Percentiles rank a stretch among this genome's conserved stretches.
Evolutionary conservation across 805 yeast genomes (phyloP).

Genomic region (Spathaspora passalidarum): DNA sequence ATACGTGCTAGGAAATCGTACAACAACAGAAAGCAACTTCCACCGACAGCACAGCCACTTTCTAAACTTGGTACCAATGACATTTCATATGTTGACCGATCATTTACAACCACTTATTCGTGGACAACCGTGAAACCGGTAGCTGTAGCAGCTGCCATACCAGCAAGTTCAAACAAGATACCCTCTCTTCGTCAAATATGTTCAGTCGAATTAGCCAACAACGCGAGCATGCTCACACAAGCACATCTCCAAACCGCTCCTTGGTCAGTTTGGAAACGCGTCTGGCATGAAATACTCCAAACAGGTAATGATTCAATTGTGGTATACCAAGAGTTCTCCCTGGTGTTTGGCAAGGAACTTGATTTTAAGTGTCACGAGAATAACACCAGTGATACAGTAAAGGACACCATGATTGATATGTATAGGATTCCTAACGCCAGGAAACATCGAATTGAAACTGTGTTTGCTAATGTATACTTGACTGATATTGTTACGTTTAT

Average conservation of each 20-base stretch:
- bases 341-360: constrained; percentile 12
- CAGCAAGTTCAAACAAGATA: constrained; percentile 7
- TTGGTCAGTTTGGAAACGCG: constrained; percentile 26
- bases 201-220: constrained; percentile 25
- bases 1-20: neutral
- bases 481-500: constrained; percentile 18
- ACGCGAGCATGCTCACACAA: constrained; percentile 19
- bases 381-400: neutral
- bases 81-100: constrained; percentile 11
- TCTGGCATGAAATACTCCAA: constrained; percentile 29
- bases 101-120: constrained; percentile 12
- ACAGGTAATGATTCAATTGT: constrained; percentile 27
- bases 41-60: neutral
- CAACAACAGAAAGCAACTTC: neutral
- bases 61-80: constrained; percentile 4
- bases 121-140: constrained; percentile 14
- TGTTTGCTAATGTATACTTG: constrained; percentile 28
- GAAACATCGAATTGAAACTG: constrained; percentile 33
- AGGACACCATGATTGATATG: constrained; percentile 11
- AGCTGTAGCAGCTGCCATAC: neutral
- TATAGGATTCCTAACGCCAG: constrained; percentile 11
- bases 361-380: constrained; percentile 24
- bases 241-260: constrained; percentile 21
- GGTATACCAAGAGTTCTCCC: constrained; percentile 26
- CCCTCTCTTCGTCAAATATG: constrained; percentile 22